Conservation (phyloP, 371 early-diverging fungal species). For the Funneliformis caledonium region DNA sequence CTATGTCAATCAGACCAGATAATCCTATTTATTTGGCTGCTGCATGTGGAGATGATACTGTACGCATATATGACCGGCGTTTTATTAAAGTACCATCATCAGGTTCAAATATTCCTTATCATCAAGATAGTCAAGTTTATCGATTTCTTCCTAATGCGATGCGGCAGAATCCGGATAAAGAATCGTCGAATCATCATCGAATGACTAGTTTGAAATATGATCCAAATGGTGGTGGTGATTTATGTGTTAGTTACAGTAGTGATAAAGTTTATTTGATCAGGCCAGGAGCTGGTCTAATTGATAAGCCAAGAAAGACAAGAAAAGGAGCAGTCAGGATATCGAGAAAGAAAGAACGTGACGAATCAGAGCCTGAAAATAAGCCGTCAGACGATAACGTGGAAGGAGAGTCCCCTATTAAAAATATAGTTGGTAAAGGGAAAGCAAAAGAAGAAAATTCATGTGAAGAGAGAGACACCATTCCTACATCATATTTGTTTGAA, state of each 20-base stretch:
- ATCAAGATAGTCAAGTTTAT: conserved; percentile 48
- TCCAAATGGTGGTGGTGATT: conserved; percentile 38
- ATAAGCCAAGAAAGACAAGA: conserved; percentile 3
- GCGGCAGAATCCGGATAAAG: background rate
- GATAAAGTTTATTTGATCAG: conserved; percentile 34
- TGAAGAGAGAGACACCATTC: background rate
- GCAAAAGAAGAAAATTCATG: background rate
- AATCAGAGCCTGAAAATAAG: background rate
- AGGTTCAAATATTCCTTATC: conserved; percentile 18
- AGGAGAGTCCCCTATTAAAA: background rate
- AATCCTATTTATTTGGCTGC: conserved; percentile 48
- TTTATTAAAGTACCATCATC: conserved; percentile 32
- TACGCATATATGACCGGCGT: conserved; percentile 48
- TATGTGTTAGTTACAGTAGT: conserved; percentile 28
- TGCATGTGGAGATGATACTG: conserved; percentile 50
- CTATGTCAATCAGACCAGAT: conserved; percentile 49
- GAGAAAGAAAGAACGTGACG: background rate
- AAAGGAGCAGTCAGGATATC: background rate
- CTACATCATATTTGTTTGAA: background rate
- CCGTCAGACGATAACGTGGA: background rate
- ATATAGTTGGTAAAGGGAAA: background rate
- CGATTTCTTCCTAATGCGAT: conserved; percentile 43
- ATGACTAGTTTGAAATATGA: conserved; percentile 38
- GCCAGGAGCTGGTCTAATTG: conserved; percentile 2
- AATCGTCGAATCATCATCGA: background rate